These are phyloP conservation scores for Aureoboletus auriporus DNA, from an alignment of 768 basidiomycete species.

Conservation along the genomic window DNA sequence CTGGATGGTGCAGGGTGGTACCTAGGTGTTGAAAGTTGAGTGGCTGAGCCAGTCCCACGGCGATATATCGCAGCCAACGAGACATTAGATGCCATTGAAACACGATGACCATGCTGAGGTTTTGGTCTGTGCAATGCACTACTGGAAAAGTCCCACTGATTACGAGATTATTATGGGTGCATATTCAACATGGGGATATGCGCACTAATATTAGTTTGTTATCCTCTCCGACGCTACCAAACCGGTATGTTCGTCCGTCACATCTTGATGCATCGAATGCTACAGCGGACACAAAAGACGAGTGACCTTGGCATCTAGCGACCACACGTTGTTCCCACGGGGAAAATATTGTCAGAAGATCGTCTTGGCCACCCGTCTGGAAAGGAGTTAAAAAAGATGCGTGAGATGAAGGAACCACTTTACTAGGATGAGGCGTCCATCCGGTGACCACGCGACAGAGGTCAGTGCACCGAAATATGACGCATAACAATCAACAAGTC, in stretches of 20 bases:
- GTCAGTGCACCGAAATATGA: slow-evolving; percentile 93
- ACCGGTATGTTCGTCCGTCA: slow-evolving; percentile 88
- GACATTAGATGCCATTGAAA: slow-evolving; percentile 74
- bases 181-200: slow-evolving; percentile 3
- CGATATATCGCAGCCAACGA: slow-evolving; percentile 67
- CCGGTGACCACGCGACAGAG: slow-evolving; percentile 92
- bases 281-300: slow-evolving; percentile 86
- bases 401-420: neutral
- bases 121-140: slow-evolving; percentile 89
- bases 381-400: slow-evolving; percentile 6
- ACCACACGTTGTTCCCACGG: slow-evolving; percentile 93
- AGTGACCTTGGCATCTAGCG: slow-evolving; percentile 95
- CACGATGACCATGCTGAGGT: slow-evolving; percentile 61
- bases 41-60: slow-evolving; percentile 52
- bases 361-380: slow-evolving; percentile 96
- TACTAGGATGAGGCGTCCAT: slow-evolving; percentile 89
- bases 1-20: slow-evolving; percentile 90
- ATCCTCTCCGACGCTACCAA: slow-evolving; percentile 95
- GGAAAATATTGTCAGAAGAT: slow-evolving; percentile 90
- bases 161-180: neutral
- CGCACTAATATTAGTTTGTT: slow-evolving; percentile 87
- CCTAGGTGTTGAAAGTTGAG: slow-evolving; percentile 50
- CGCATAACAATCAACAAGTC: slow-evolving; percentile 89
- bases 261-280: slow-evolving; percentile 89
- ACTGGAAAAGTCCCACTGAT: slow-evolving; percentile 91